Conservation (phyloP, 179 eudicot species). For the Amaranthus tricolor region DNA sequence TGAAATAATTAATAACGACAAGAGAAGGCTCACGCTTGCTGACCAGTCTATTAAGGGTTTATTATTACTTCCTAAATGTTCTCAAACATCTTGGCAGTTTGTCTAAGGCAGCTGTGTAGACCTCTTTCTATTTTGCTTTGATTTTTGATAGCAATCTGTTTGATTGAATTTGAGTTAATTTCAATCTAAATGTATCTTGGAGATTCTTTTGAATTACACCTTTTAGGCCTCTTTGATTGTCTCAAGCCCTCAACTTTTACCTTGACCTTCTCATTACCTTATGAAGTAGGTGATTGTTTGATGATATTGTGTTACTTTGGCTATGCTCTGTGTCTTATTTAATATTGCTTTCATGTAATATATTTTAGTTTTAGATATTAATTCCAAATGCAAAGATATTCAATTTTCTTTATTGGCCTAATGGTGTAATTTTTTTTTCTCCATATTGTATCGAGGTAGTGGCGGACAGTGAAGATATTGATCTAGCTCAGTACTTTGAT, state of each 20-base stretch:
- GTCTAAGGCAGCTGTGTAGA: neutral
- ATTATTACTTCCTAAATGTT: neutral
- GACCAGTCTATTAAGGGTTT: neutral
- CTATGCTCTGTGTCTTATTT: neutral
- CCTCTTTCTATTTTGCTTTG: neutral
- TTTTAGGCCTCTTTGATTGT: neutral
- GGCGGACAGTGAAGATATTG: constrained; percentile 45
- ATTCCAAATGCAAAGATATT: neutral
- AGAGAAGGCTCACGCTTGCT: neutral
- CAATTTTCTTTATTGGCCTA: neutral
- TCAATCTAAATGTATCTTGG: neutral
- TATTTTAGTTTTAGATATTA: neutral
- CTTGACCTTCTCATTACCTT: neutral
- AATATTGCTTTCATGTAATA: neutral
- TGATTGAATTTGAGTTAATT: neutral
- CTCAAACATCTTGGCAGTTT: neutral
- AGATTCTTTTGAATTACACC: neutral
- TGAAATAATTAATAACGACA: neutral
- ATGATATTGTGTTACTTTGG: neutral
- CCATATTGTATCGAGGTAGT: constrained; percentile 41
- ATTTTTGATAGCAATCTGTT: neutral
- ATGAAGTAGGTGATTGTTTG: neutral
- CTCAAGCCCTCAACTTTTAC: neutral
- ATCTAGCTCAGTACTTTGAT: constrained; percentile 58
- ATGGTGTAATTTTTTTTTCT: constrained; percentile 3